Base-by-base conservation (phyloP, 352 stramenopile genomes). In the Pythium dissimile region DNA sequence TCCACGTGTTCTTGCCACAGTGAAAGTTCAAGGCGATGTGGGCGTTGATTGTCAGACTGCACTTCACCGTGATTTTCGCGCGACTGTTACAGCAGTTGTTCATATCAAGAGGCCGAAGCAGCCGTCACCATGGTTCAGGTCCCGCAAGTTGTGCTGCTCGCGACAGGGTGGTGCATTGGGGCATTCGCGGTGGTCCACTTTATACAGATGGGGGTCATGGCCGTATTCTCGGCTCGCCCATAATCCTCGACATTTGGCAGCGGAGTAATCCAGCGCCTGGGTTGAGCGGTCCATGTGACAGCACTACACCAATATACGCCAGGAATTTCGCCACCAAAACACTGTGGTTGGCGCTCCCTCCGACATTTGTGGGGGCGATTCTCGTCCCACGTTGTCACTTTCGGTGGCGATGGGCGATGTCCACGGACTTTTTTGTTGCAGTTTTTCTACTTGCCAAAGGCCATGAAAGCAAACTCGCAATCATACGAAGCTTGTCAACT, bases 401-500 rank as follows among this genome's bases (percentile, higher is more conserved):
- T 58, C 26, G 35, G 50, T 18, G 37, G 37, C 16, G 35, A 48
- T 48, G 35, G 35, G 10, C 50, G 27, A 44, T n/a, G n/a, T n/a
- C n/a, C n/a, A 23, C 15, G 47, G 11, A n/a, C 28, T 5, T 47
- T 39, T 35, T 57, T 57, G 16, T 47, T 48, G 13, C 13, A 23
- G 7, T 38, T 48, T 7, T 38, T 48, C 7, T 18, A 38, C 38
- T 21, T 15, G 9, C 6, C 37, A 1, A 28, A 53, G 5, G 23
- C 16, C 2, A 23, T 53, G 15, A 34, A 61, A 24, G 15, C 44
- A 4, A 6, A 28, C 21, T 26, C 38, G 5, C 42, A 61, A 35
- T 53, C 53, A 12, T 61, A 51, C 26, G 44, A 63, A 24, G 46
- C 55, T 32, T 56, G 50, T 45, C 26, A 56, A 20, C 37, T 63